Base-by-base conservation (phyloP, 441 rosid genomes). In the Euphorbia schlechtendalii region DNA sequence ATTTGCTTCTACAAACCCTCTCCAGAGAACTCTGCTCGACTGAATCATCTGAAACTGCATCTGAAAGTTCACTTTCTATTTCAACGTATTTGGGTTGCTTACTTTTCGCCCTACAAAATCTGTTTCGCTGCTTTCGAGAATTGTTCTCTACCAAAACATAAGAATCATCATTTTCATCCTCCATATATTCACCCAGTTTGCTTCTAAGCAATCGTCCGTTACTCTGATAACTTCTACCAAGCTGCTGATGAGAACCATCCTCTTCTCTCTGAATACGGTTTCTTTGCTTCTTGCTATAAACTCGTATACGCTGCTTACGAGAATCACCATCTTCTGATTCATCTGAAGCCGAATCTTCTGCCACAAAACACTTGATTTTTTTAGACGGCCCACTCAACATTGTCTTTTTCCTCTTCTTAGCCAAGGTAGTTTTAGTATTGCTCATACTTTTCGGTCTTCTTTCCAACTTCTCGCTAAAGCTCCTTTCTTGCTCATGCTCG, bases 341-440 rank as follows among this genome's bases (percentile, higher is more conserved):
- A 56, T 73, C 78, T 56, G 78, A 78, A 73, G 54, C n/a, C n/a
- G n/a, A n/a, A 69, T 30, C 72, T 43, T 68, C 83, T 12, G 71
- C 71, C 60, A 78, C 77, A 14, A 72, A 59, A 68, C 71, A 69
- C 62, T 74, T 78, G 59, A 61, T 74, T 76, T 83, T 81, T 82
- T 84, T 92, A 61, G 59, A 71, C 10, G 87, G 68, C 48, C 61
- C 69, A 54, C 69, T 72, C 59, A 66, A 79, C 30, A 72, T 73
- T 66, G 79, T 61, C 67, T 65, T 67, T 74, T 88, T 95, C 71
- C 93, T 84, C 83, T 94, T 91, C 75, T 81, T 83, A 58, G 70
- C 72, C 72, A 66, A 71, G 45, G 73, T 58, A 43, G 75, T 77
- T 77, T 76, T 80, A 64, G 64, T 70, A 68, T 75, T 81, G 59